These are phyloP conservation scores for Candida glucosophila DNA, from an alignment of 1,139 yeast species.

Conservation along the genomic window DNA sequence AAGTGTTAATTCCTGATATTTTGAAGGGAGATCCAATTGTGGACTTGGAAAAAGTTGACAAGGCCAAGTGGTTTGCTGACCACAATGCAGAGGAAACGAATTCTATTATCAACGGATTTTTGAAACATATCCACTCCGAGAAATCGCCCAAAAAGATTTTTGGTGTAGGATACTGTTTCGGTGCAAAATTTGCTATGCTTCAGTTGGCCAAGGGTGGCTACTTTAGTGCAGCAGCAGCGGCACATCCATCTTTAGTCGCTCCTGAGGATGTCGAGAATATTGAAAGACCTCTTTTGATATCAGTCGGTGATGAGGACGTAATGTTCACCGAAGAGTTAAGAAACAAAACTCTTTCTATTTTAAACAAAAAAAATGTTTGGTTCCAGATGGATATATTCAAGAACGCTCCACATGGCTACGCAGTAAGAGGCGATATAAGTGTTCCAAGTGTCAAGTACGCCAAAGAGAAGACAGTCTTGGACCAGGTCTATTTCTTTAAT, in stretches of 20 bases:
- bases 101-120: conserved; percentile 31
- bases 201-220: conserved; percentile 40
- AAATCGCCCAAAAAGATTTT: conserved; percentile 44
- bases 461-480: conserved; percentile 56
- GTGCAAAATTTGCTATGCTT: conserved; percentile 61
- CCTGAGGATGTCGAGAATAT: conserved; percentile 56
- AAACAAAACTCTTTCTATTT: conserved; percentile 47
- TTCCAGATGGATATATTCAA: conserved; percentile 56
- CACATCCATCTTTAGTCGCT: conserved; percentile 71
- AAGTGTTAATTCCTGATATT: conserved; percentile 68
- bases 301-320: conserved; percentile 64
- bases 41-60: conserved; percentile 43
- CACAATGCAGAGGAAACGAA: conserved; percentile 44
- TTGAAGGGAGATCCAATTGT: conserved; percentile 62
- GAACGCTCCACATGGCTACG: conserved; percentile 64
- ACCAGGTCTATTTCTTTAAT: conserved; percentile 35
- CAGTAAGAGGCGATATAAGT: conserved; percentile 64
- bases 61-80: conserved; percentile 41
- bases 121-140: conserved; percentile 33
- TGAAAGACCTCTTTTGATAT: conserved; percentile 51
- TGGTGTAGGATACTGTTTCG: conserved; percentile 76
- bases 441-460: conserved; percentile 54
- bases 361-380: conserved; percentile 32
- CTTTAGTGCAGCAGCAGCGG: conserved; percentile 57
- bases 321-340: conserved; percentile 59